Conservation (phyloP, 2,329 filamentous ascomycete species). For the Phyllosticta citrichinensis region DNA sequence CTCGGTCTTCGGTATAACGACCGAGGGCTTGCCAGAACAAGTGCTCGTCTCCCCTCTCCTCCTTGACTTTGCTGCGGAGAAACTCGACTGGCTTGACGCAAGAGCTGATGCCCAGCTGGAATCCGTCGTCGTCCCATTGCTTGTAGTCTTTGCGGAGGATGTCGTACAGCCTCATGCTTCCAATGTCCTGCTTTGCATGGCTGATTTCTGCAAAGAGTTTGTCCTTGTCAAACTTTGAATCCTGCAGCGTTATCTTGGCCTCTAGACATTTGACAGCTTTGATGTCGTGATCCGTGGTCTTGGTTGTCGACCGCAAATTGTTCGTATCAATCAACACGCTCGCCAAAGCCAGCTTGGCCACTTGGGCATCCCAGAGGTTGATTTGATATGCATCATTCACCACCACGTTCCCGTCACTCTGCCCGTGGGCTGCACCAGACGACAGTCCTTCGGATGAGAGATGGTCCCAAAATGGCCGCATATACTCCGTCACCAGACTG, state of each 20-base stretch:
- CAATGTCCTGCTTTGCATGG: conserved; percentile 58
- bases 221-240: conserved; percentile 39
- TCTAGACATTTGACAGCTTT: conserved; percentile 51
- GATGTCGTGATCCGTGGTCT: conserved; percentile 54
- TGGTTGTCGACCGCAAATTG: conserved; percentile 49
- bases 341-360: conserved; percentile 58
- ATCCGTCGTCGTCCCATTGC: conserved; percentile 49
- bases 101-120: conserved; percentile 57
- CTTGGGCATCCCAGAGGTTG: conserved; percentile 42
- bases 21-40: conserved; percentile 41
- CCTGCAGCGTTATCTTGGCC: conserved; percentile 36
- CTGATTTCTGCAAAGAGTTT: conserved; percentile 51
- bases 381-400: conserved; percentile 26
- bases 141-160: conserved; percentile 79
- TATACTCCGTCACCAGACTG: conserved; percentile 57
- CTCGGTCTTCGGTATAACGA: conserved; percentile 45
- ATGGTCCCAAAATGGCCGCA: conserved; percentile 47
- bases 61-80: conserved; percentile 45
- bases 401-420: conserved; percentile 26
- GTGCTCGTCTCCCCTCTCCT: conserved; percentile 23
- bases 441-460: conserved; percentile 33
- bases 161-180: conserved; percentile 50
- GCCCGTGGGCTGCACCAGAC: conserved; percentile 28
- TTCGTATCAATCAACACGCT: conserved; percentile 65
- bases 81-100: conserved; percentile 55